Evolutionary conservation across 352 stramenopile genomes (phyloP).

Genomic region (Blastocystis sp.): DNA sequence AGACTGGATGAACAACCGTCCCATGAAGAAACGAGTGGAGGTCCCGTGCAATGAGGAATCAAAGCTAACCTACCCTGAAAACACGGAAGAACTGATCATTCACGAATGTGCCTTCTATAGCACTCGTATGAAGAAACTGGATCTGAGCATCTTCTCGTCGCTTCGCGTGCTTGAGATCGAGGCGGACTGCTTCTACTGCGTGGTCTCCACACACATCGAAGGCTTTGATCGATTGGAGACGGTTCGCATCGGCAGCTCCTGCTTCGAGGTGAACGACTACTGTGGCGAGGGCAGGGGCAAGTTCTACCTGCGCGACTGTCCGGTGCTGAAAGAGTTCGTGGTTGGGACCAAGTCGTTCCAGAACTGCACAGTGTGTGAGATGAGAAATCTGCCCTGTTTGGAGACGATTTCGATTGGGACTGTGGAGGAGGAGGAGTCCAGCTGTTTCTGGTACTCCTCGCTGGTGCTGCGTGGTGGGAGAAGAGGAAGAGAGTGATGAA

Average conservation of each 20-base stretch:
- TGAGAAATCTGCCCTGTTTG: neutral
- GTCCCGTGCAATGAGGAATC: neutral
- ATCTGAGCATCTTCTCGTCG: neutral
- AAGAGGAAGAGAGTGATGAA: neutral
- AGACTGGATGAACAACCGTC: neutral
- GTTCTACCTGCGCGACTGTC: neutral
- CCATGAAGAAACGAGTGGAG: neutral
- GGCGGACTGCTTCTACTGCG: neutral
- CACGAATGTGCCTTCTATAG: neutral
- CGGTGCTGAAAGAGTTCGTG: neutral
- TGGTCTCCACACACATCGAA: neutral
- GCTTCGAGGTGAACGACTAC: neutral
- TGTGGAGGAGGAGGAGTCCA: neutral
- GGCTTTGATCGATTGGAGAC: neutral
- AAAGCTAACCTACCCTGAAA: neutral
- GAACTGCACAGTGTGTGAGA: neutral
- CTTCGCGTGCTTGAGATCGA: neutral
- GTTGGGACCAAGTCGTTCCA: neutral
- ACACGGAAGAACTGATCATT: neutral
- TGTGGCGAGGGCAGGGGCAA: neutral
- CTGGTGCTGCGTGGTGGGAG: neutral
- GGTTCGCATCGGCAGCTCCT: neutral
- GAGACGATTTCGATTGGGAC: neutral
- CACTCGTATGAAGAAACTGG: neutral
- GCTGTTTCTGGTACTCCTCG: neutral